A percentile compares a stretch with the other conserved stretches of the same genome.
These are phyloP conservation scores for Lactarius vividus DNA, from an alignment of 768 basidiomycete genomes.

Conservation along the genomic window DNA sequence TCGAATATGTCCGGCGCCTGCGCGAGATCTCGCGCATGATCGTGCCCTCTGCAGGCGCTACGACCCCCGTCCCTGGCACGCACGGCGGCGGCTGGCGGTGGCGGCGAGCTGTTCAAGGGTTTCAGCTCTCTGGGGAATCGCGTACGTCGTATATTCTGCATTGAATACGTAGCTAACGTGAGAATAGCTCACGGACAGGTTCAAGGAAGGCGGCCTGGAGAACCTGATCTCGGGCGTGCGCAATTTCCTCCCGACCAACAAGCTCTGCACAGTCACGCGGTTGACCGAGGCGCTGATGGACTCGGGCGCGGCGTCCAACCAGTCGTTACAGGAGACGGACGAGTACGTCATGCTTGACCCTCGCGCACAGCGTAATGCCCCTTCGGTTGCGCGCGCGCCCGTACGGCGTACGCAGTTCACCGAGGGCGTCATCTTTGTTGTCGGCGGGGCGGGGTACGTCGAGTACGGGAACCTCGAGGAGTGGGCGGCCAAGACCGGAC, in stretches of 20 bases:
- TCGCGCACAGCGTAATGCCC: constrained; percentile 40
- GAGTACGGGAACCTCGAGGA: constrained; percentile 97
- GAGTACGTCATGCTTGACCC: constrained; percentile 58
- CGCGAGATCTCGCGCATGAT: constrained; percentile 94
- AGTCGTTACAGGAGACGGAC: constrained; percentile 58
- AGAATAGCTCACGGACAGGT: constrained; percentile 77
- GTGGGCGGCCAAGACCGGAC: constrained; percentile 82
- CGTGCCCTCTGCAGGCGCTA: constrained; percentile 57
- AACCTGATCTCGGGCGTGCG: constrained; percentile 97
- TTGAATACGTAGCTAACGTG: not conserved
- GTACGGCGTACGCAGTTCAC: constrained; percentile 69
- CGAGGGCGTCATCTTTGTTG: constrained; percentile 90
- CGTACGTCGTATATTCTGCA: constrained; percentile 44
- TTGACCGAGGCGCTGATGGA: constrained; percentile 98
- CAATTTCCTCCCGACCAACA: constrained; percentile 94
- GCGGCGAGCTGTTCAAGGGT: constrained; percentile 88
- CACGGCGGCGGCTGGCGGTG: constrained; percentile 43
- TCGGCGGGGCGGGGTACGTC: constrained; percentile 95
- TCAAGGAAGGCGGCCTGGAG: constrained; percentile 95
- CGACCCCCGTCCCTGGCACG: constrained; percentile 62
- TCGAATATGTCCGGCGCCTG: constrained; percentile 90
- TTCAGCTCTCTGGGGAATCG: constrained; percentile 90
- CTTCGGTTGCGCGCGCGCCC: constrained; percentile 35
- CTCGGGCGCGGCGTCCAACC: constrained; percentile 83
- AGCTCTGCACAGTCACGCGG: constrained; percentile 88